phyloP scores from a whole-genome alignment of 2,329 filamentous ascomycete genomes.

The Ilyonectria sp. region DNA sequence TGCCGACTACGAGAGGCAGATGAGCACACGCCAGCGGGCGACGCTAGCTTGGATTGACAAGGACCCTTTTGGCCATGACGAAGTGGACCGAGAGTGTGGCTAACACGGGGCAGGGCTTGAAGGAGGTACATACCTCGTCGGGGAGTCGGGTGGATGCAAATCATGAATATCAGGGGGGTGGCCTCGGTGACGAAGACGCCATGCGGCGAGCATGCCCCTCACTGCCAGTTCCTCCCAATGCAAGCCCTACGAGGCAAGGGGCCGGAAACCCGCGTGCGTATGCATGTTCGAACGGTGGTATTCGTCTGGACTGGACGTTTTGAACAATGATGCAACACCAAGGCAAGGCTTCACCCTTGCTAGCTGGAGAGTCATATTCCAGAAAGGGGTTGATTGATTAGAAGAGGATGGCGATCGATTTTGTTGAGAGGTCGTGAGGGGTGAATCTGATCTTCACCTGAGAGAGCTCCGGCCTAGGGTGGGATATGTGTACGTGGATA shows the following conservation, averaged over 20 bases:
- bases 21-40: slow-evolving; percentile 42
- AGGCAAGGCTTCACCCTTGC: slow-evolving; percentile 3
- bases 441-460: slow-evolving; percentile 31
- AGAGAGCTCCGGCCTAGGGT: slow-evolving; percentile 36
- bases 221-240: slow-evolving; percentile 24
- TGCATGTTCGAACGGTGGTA: slow-evolving; percentile 39
- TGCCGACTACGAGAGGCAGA: slow-evolving; percentile 36
- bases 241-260: slow-evolving; percentile 37
- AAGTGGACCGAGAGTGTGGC: slow-evolving; percentile 24
- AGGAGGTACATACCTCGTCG: slow-evolving; percentile 20
- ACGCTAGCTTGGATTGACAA: slow-evolving; percentile 35
- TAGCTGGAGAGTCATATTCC: neutral
- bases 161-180: slow-evolving; percentile 21
- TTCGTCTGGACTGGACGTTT: slow-evolving; percentile 8
- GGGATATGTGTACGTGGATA: slow-evolving; percentile 28
- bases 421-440: slow-evolving; percentile 21
- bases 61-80: slow-evolving; percentile 15
- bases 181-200: slow-evolving; percentile 26
- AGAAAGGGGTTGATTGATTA: slow-evolving; percentile 27
- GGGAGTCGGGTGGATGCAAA: slow-evolving; percentile 18
- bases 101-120: slow-evolving; percentile 22
- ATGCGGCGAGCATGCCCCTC: slow-evolving; percentile 26
- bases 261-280: slow-evolving; percentile 34
- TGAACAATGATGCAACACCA: slow-evolving; percentile 1
- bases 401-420: slow-evolving; percentile 18